These are phyloP conservation scores for Cavenderia fasciculata DNA, from an alignment of 78 protist species.

Conservation along the genomic window DNA sequence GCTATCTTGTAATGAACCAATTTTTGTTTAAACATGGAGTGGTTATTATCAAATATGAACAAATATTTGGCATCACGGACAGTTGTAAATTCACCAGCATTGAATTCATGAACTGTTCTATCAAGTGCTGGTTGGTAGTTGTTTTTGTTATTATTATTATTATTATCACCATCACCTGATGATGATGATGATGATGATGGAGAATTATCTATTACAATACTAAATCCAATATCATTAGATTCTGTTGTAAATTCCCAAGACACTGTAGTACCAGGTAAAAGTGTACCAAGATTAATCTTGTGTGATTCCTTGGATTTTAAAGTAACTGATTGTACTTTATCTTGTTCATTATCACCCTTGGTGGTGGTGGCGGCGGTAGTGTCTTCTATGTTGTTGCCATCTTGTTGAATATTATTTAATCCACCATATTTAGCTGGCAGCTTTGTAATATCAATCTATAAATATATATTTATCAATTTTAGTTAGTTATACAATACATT, in stretches of 20 bases:
- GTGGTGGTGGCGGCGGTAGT: neutral
- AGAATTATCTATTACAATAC: neutral
- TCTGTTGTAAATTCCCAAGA: constrained; percentile 45
- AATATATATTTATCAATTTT: too few species aligned
- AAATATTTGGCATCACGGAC: constrained; percentile 7
- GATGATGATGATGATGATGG: neutral
- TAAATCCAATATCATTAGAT: neutral
- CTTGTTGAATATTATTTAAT: too few species aligned
- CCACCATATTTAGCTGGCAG: constrained; percentile 21
- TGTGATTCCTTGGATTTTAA: neutral
- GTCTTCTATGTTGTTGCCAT: neutral
- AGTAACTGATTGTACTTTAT: neutral
- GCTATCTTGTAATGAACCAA: constrained; percentile 10
- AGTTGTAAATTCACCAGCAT: constrained; percentile 18
- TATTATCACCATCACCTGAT: too few species aligned
- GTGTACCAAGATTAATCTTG: neutral
- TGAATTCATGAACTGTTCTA: constrained; percentile 15
- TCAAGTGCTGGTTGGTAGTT: neutral
- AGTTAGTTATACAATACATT: too few species aligned
- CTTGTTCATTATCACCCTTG: neutral
- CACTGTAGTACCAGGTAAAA: constrained; percentile 6
- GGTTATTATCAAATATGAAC: constrained; percentile 1
- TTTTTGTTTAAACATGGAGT: neutral
- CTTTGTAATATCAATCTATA: constrained; percentile 4
- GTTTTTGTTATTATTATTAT: too few species aligned